Evolutionary conservation across 2,329 filamentous ascomycete genomes (phyloP), one percentile per base, ranked within the genome.

Genomic region (Metarhizium guizhouense): DNA sequence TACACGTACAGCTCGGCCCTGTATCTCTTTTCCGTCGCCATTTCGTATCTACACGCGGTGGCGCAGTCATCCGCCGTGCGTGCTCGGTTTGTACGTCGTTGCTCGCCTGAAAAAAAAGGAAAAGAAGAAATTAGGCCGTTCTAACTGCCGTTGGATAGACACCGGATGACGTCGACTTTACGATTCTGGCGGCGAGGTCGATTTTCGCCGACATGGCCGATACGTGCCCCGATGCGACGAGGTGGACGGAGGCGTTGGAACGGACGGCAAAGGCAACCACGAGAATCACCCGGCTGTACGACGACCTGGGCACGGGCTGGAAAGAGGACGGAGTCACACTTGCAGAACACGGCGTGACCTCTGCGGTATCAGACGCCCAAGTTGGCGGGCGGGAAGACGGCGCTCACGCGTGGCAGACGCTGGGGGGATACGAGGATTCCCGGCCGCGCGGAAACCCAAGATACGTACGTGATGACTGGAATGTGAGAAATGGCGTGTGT

Each of bases 101-200:
- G n/a, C n/a, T 43, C 40, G 8, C 25, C 25, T 4, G 4, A 25
- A 25, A 25, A 25, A 16, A 43, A 14, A 6, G 6, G 74, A 87
- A 34, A 30, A 14, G n/a, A n/a, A n/a, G n/a, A n/a, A n/a, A n/a
- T n/a, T n/a, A n/a, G n/a, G 34, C 3, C 8, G 38, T 14, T 56
- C 30, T n/a, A 45, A 43, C 6, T 20, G 7, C 47, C 58, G 59
- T 57, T 58, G 47, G 18, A 4, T 55, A 84, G 82, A 89, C 87
- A 6, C 87, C 95, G 73, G 92, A 96, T 65, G 92, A 96, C 68
- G 91, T 97, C n/a, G 92, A 96, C 68, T 95, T 95, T 65, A 96
- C 93, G 1, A 89, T 96, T 10, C 78, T 96, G 49, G 90, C 92
- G 8, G 92, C 92, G 25, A 96, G 90, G 50, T 96, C 92, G 2